Evolutionary conservation across 1,284 basidiomycete genomes (phyloP).

Genomic region (Boletus sp.): DNA sequence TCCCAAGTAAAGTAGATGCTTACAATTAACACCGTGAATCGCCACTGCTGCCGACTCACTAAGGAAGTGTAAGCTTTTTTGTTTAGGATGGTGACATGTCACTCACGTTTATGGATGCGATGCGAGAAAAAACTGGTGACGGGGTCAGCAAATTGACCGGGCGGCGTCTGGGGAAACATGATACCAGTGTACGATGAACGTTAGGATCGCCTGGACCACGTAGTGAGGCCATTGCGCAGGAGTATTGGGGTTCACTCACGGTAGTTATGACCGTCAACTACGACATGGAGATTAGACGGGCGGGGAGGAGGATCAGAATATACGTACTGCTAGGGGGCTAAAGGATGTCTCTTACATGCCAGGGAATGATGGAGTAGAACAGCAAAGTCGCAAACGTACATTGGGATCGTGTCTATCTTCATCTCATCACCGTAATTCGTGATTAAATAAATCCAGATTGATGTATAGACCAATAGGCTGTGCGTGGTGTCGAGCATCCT

Average conservation of each 20-base stretch:
- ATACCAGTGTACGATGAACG: slow-evolving; percentile 36
- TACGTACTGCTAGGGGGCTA: slow-evolving; percentile 46
- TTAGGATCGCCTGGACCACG: slow-evolving; percentile 33
- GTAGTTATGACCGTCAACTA: slow-evolving; percentile 49
- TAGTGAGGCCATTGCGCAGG: background rate
- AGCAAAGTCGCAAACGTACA: slow-evolving; percentile 15
- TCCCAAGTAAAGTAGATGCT: background rate
- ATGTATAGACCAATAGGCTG: slow-evolving; percentile 29
- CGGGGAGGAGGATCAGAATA: background rate
- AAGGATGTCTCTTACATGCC: background rate
- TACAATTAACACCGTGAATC: slow-evolving; percentile 25
- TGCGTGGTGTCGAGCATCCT: slow-evolving; percentile 30
- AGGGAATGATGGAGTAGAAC: background rate
- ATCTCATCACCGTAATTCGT: slow-evolving; percentile 25
- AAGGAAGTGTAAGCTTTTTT: background rate
- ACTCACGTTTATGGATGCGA: slow-evolving; percentile 34
- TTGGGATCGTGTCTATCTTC: slow-evolving; percentile 26
- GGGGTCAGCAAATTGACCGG: background rate
- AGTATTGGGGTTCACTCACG: slow-evolving; percentile 26
- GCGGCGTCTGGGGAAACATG: slow-evolving; percentile 12
- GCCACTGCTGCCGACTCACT: slow-evolving; percentile 31
- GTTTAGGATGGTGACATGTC: background rate
- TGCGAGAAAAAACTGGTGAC: slow-evolving; percentile 28
- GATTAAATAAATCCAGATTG: slow-evolving; percentile 34
- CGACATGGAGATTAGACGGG: background rate